Evolutionary conservation across 495 filamentous ascomycete species (phyloP), one percentile per base, ranked within the genome.

Genomic region (Xylaria flabelliformis): DNA sequence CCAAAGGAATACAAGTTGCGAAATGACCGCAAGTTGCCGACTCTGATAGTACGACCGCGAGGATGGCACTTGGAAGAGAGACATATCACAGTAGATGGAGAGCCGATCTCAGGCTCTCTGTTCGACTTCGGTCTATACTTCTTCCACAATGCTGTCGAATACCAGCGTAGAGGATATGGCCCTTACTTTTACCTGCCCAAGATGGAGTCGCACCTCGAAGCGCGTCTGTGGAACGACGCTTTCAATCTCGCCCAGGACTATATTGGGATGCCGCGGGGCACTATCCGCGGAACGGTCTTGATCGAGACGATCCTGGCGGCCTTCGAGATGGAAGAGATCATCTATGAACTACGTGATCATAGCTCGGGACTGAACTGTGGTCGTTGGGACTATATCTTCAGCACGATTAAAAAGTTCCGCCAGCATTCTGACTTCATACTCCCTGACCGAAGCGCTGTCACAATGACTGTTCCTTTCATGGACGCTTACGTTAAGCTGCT

Each of bases 271-370:
- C 90, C 90, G 46, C 90, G 96, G 62, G 97, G 97, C 34, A 98
- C 94, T 34, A 97, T 98, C 83, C 91, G 96, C 75, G 97, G 89
- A 72, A 99, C 96, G 4, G 96, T 99, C 24, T 85, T 99, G 75
- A 98, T 99, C 81, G 96, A 99, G 88, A 99, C 96, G 69, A 98
- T 99, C 83, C 86, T 94, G 32, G 96, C 97, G 41, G 97, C 94
- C n/a, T 99, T 99, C 76, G 97, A 99, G 86, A 99, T 99, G 96
- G 96, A 99, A 71, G 96, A 99, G 91, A 98, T 99, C 83, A 98
- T 99, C 82, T 99, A 97, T 85, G 96, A 99, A 83, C 91, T 99
- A 73, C 93, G 96, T 48, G 95, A 98, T 80, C 96, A 99, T 86
- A 94, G 91, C 82, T 92, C 96, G 13, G 96, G 96, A 66, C 88